Evolutionary conservation across 768 basidiomycete genomes (phyloP).

Genomic region (Phaeolepiota aurea): DNA sequence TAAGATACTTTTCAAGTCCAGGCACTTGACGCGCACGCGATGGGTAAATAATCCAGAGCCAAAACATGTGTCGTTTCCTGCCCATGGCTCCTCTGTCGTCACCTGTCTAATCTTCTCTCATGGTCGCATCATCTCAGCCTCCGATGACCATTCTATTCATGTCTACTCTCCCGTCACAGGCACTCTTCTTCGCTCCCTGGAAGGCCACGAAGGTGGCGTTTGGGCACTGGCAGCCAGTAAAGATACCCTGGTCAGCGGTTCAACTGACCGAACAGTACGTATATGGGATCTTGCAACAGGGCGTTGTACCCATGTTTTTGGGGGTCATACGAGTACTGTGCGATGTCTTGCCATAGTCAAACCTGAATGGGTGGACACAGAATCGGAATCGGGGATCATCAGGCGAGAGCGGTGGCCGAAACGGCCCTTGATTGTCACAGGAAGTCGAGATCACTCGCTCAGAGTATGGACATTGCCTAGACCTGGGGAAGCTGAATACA

Average conservation of each 20-base stretch:
- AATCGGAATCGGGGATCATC: conserved; percentile 52
- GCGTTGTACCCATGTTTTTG: conserved; percentile 85
- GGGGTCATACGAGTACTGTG: conserved; percentile 94
- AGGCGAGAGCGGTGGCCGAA: conserved; percentile 65
- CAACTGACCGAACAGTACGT: conserved; percentile 88
- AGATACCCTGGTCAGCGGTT: conserved; percentile 84
- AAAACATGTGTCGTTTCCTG: conserved; percentile 75
- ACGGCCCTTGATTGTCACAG: conserved; percentile 64
- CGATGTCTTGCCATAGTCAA: conserved; percentile 94
- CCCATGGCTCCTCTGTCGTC: conserved; percentile 86
- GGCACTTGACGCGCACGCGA: conserved; percentile 68
- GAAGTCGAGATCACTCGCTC: conserved; percentile 62
- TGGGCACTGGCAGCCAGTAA: conserved; percentile 93
- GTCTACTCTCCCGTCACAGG: conserved; percentile 88
- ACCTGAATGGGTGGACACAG: conserved; percentile 77
- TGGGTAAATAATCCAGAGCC: conserved; percentile 73
- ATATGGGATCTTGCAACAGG: conserved; percentile 84
- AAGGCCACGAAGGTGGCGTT: conserved; percentile 93
- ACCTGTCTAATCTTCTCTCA: conserved; percentile 94
- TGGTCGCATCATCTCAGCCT: conserved; percentile 92
- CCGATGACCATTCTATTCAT: conserved; percentile 95
- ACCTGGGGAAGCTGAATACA: conserved; percentile 71
- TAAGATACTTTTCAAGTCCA: conserved; percentile 90
- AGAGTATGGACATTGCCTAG: conserved; percentile 49
- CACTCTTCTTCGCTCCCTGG: conserved; percentile 59